These are phyloP conservation scores for Wickerhamiella occidentalis DNA, from an alignment of 805 yeast species.

Conservation along the genomic window DNA sequence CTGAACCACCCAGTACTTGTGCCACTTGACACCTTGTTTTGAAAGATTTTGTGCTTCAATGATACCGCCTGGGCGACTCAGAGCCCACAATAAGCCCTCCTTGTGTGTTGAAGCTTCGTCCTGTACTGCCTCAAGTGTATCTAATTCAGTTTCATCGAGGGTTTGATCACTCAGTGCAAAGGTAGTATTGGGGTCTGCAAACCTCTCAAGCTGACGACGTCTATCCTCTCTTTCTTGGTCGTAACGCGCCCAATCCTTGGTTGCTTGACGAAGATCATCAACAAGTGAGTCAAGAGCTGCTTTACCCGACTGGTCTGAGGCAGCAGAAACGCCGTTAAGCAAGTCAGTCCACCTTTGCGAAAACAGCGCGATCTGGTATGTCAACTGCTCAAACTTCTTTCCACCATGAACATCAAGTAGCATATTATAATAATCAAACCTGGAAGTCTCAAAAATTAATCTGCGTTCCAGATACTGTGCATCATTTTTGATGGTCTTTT, in stretches of 20 bases:
- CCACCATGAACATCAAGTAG: constrained; percentile 34
- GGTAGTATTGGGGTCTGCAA: constrained; percentile 11
- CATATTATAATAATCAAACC: constrained; percentile 33
- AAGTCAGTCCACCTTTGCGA: constrained; percentile 28
- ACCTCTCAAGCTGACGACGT: constrained; percentile 29
- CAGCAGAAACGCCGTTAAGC: constrained; percentile 22
- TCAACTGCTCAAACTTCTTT: constrained; percentile 31
- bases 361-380: constrained; percentile 29
- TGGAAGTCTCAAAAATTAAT: constrained; percentile 31
- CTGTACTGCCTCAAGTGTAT: neutral
- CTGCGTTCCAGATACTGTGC: constrained; percentile 32
- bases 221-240: constrained; percentile 31
- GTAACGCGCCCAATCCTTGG: constrained; percentile 30
- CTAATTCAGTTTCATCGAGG: constrained; percentile 1
- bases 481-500: constrained; percentile 27
- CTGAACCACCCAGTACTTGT: constrained; percentile 74
- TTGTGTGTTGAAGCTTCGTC: constrained; percentile 21
- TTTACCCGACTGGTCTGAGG: constrained; percentile 21
- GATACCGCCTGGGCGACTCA: constrained; percentile 30
- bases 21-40: constrained; percentile 44
- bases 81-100: constrained; percentile 36
- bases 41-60: constrained; percentile 27
- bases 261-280: constrained; percentile 27
- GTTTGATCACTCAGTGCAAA: constrained; percentile 2
- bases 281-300: constrained; percentile 27